These are phyloP conservation scores for Salix udensis DNA, from an alignment of 345 rosid species.

Conservation along the genomic window DNA sequence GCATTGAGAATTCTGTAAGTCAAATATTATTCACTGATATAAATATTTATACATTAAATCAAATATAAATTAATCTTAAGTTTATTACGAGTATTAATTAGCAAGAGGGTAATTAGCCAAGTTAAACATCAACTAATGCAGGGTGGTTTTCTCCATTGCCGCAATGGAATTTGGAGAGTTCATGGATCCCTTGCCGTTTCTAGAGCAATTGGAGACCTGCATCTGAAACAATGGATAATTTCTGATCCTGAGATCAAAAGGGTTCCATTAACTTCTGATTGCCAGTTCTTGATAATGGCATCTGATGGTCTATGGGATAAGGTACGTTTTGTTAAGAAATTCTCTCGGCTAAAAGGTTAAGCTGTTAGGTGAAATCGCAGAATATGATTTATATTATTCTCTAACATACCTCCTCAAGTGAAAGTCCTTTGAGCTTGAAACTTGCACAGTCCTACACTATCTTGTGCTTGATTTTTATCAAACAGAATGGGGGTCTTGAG, in stretches of 20 bases:
- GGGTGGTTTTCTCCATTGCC: conserved; percentile 50
- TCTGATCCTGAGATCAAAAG: conserved; percentile 47
- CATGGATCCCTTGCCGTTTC: conserved; percentile 53
- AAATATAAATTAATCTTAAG: background rate
- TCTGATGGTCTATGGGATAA: conserved; percentile 67
- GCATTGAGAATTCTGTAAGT: conserved; percentile 44
- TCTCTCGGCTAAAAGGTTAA: no score
- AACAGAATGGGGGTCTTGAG: no score
- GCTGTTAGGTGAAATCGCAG: no score
- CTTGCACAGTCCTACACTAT: no score
- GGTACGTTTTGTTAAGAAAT: conserved; percentile 20
- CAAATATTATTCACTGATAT: background rate
- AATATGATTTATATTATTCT: no score
- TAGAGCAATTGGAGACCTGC: conserved; percentile 51
- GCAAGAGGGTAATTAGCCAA: background rate
- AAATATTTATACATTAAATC: background rate
- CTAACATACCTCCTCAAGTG: no score
- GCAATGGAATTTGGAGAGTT: conserved; percentile 48
- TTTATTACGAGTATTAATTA: no score
- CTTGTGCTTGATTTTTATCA: no score
- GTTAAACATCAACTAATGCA: conserved; percentile 1
- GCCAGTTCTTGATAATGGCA: conserved; percentile 45
- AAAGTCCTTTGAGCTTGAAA: no score
- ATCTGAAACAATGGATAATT: conserved; percentile 50
- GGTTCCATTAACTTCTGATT: conserved; percentile 31